Evolutionary conservation across 352 stramenopile genomes (phyloP), one percentile per base, ranked within the genome.

Genomic region (Phytophthora tentaculata): DNA sequence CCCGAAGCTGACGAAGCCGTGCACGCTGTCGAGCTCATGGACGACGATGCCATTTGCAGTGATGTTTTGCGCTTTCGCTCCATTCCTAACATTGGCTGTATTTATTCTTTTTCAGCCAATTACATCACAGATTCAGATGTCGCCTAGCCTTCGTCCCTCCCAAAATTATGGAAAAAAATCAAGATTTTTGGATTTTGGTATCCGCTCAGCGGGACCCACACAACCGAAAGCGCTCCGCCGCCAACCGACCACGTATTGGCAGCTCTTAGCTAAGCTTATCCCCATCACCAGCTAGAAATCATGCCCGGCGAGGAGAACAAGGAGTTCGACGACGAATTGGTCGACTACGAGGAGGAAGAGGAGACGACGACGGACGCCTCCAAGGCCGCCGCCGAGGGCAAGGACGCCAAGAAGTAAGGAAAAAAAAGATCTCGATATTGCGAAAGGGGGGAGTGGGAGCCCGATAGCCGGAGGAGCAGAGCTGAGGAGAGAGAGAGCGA

Each of bases 301-400:
- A 94, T 93, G 84, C 81, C 86, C 16, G 78, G 71, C 47, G 88
- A 95, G 71, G 88, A 94, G 64, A 96, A 92, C 81, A 95, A 96
- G 74, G 86, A 94, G 73, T 92, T 92, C 64, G 88, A 94, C 71
- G 88, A 96, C 69, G 88, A 96, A 69, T 69, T 96, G 50, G 85
- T 96, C 67, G 88, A 96, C 81, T 96, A 96, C 77, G 88, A 94
- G 73, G 86, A 94, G 64, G 88, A 96, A 64, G 88, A 95, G 68
- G 88, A 95, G 77, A 88, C 77, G 71, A 93, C 79, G 71, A 94
- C 74, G 57, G 83, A 88, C 62, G 80, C 64, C 58, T 80, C 78
- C 73, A 95, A 95, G 81, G 76, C 60, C 63, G 84, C 67, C 57
- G 84, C 80, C 59, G 86, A 95, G 67, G 84, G 81, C 59, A 95